Percentiles rank a stretch among this genome's conserved stretches.
These are phyloP conservation scores for Colletotrichum nymphaeae DNA, from an alignment of 2,329 filamentous ascomycete species.

Conservation along the genomic window DNA sequence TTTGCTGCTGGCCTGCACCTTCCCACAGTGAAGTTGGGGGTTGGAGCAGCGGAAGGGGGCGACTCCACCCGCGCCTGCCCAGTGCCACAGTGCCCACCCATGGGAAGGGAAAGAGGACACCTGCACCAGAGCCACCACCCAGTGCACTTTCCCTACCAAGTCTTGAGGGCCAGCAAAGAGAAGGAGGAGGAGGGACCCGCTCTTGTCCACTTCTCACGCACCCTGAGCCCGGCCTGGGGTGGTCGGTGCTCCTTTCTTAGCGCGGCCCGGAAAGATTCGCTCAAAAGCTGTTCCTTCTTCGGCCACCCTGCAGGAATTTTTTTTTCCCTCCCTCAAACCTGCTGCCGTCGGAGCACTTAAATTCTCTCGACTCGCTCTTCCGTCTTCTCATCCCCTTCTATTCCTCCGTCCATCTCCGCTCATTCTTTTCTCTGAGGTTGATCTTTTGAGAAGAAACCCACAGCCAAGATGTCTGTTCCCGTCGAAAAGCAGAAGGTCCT, in stretches of 20 bases:
- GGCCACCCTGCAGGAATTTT: conserved; percentile 61
- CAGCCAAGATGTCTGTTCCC: conserved; percentile 65
- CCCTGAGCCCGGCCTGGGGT: conserved; percentile 30
- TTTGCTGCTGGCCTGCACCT: conserved; percentile 12
- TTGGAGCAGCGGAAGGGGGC: conserved; percentile 28
- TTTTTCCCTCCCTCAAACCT: conserved; percentile 61
- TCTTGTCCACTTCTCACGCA: conserved; percentile 39
- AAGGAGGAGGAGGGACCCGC: conserved; percentile 29
- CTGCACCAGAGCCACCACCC: no score
- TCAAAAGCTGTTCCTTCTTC: conserved; percentile 59
- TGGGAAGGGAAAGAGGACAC: conserved; percentile 12
- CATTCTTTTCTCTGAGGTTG: conserved; percentile 65
- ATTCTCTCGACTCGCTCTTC: conserved; percentile 44
- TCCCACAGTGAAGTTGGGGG: conserved; percentile 30
- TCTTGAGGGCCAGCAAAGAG: conserved; percentile 8
- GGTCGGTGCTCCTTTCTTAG: conserved; percentile 34
- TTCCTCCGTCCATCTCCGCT: conserved; percentile 67
- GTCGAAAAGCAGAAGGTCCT: conserved; percentile 65
- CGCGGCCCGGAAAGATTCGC: conserved; percentile 64
- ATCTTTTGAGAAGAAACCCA: conserved; percentile 54
- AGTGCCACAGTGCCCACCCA: neutral
- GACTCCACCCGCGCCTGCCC: conserved; percentile 16
- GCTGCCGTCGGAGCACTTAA: conserved; percentile 52
- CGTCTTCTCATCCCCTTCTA: conserved; percentile 54
- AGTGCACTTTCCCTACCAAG: conserved; percentile 1